These are phyloP conservation scores for Penicillium verhagenii DNA, from an alignment of 495 filamentous ascomycete species.

Conservation along the genomic window DNA sequence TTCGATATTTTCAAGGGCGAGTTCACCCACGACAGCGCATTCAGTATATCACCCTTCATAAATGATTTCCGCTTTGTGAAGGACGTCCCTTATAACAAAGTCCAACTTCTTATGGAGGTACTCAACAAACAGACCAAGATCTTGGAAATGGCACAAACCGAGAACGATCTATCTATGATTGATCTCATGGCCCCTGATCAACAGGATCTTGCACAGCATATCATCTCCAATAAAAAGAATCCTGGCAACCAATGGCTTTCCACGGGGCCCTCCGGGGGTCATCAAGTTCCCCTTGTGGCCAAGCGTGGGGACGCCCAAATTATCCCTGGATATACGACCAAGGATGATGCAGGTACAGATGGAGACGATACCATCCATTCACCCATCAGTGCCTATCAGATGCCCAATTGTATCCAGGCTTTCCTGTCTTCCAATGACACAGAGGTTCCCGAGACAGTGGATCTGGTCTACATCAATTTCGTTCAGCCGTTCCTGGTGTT, in stretches of 20 bases:
- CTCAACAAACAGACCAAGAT: slow-evolving; percentile 72
- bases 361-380: slow-evolving; percentile 90
- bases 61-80: slow-evolving; percentile 75
- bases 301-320: slow-evolving; percentile 33
- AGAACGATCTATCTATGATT: slow-evolving; percentile 10
- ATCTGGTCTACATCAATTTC: slow-evolving; percentile 89
- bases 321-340: slow-evolving; percentile 82
- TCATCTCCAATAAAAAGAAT: slow-evolving; percentile 2
- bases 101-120: slow-evolving; percentile 65
- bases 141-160: slow-evolving; percentile 27
- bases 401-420: slow-evolving; percentile 80
- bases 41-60: slow-evolving; percentile 83
- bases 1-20: slow-evolving; percentile 93
- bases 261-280: neutral
- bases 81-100: slow-evolving; percentile 74
- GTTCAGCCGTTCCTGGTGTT: slow-evolving; percentile 75
- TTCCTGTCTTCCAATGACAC: slow-evolving; percentile 52
- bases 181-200: slow-evolving; percentile 43
- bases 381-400: slow-evolving; percentile 66
- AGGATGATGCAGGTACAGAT: slow-evolving; percentile 77
- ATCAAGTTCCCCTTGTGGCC: slow-evolving; percentile 29
- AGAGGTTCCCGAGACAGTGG: slow-evolving; percentile 62
- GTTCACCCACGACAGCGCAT: slow-evolving; percentile 84
- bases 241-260: neutral
- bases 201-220: slow-evolving; percentile 16